Evolutionary conservation across 73 alveolate species (phyloP).

Genomic region (Paramecium bursaria): DNA sequence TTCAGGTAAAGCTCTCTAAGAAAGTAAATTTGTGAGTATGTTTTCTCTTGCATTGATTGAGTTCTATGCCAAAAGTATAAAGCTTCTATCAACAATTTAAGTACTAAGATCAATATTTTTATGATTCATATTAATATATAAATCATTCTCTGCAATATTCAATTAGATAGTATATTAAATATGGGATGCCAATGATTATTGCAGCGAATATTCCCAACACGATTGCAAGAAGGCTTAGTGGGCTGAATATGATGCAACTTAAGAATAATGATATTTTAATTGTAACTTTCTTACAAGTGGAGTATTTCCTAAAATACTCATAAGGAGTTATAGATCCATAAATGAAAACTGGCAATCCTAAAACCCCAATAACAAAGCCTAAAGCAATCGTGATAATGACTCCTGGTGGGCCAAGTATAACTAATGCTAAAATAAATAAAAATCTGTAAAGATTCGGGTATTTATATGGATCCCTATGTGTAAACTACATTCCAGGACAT

Average conservation of each 20-base stretch:
- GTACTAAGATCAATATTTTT: slow-evolving; percentile 41
- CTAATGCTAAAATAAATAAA: neutral
- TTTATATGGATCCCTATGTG: slow-evolving; percentile 54
- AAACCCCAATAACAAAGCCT: slow-evolving; percentile 5
- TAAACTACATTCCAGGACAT: slow-evolving; percentile 71
- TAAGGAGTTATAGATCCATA: neutral
- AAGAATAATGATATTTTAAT: neutral
- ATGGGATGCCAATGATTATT: slow-evolving; percentile 22
- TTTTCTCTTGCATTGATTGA: slow-evolving; percentile 63
- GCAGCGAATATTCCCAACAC: neutral
- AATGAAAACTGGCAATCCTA: slow-evolving; percentile 10
- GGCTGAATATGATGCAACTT: neutral
- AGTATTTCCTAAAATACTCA: neutral
- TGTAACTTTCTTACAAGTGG: neutral
- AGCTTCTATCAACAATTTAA: slow-evolving; percentile 47
- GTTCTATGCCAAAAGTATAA: slow-evolving; percentile 51
- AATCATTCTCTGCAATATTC: neutral
- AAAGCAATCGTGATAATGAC: neutral
- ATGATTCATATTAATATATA: slow-evolving; percentile 48
- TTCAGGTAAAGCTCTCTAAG: slow-evolving; percentile 79
- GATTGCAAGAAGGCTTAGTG: neutral
- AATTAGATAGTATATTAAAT: slow-evolving; percentile 5
- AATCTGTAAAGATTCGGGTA: slow-evolving; percentile 30
- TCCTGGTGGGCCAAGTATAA: slow-evolving; percentile 27
- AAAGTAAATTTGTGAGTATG: slow-evolving; percentile 30